Evolutionary conservation across 2,329 filamentous ascomycete species (phyloP).

Genomic region (Aplosporella prunicola): DNA sequence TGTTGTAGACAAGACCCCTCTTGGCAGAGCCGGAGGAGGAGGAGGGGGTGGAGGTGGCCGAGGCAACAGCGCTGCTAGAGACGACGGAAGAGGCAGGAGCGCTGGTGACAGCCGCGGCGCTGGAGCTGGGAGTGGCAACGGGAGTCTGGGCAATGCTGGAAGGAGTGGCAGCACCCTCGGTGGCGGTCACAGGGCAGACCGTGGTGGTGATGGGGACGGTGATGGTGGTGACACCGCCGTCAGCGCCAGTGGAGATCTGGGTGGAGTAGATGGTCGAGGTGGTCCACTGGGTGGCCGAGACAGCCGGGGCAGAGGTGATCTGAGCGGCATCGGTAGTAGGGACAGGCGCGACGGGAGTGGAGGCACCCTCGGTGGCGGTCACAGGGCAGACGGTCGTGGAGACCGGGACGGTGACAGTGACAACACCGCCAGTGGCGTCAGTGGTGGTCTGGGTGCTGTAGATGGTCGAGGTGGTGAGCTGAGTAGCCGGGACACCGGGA

Average conservation of each 20-base stretch:
- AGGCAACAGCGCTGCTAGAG: constrained; percentile 12
- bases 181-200: constrained; percentile 10
- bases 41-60: constrained; percentile 13
- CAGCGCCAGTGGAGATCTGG: background rate
- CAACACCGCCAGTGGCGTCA: constrained; percentile 3
- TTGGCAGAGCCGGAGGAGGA: constrained; percentile 29
- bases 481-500: too few relatives aligned
- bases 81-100: constrained; percentile 15
- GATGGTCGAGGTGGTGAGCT: background rate
- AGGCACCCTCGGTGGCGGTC: constrained; percentile 5
- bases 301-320: constrained; percentile 4
- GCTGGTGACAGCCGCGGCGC: constrained; percentile 2
- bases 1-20: constrained; percentile 57
- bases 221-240: constrained; percentile 6
- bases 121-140: background rate
- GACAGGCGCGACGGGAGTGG: constrained; percentile 7
- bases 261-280: constrained; percentile 9
- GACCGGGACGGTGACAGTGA: constrained; percentile 9
- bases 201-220: constrained; percentile 10
- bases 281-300: background rate
- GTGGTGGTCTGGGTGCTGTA: background rate
- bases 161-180: background rate
- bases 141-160: background rate
- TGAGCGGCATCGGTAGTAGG: constrained; percentile 4
- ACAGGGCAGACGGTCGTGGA: constrained; percentile 11